Evolutionary conservation across 352 stramenopile genomes (phyloP), one percentile per base, ranked within the genome.

Genomic region (Globisporangium viniferum): DNA sequence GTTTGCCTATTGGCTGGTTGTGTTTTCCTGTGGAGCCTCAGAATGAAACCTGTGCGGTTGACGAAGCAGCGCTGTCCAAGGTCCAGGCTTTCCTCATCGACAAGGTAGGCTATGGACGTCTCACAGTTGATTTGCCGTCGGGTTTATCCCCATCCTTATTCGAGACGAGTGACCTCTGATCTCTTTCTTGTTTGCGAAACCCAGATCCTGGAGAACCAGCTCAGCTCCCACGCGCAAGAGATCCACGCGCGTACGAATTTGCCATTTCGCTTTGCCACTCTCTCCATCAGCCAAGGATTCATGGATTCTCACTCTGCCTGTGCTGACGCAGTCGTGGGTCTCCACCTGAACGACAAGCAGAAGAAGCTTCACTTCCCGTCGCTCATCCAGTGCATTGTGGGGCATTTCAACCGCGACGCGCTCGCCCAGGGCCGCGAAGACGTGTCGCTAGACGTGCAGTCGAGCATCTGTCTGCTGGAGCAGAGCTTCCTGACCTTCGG

Each of bases 401-500:
- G 75, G 10, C 65, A 80, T 14, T 84, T 88, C 12, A 66, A 74
- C 6, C 4, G 67, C 9, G 77, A 81, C 10, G 76, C 76, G 4
- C 31, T 54, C 1, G 36, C 64, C 8, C 71, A 71, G 18, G 69
- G 71, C 54, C 61, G 75, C 33, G n/a, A 68, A 8, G 83, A 89
- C 12, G 65, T 86, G 33, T 83, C 81, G 15, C 31, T 93, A 9
- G 85, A 93, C 61, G 66, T 88, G 7, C 85, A 92, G 68, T 80
- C 85, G 14, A 87, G 80, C 62, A 70, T 92, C 36, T 93, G 85
- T 53, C 62, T 91, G 0, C 61, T 93, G 27, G 82, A 92, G 67
- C 80, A 89, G 70, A 78, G 88, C 68, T 81, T 91, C 55, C 68
- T 86, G 7, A 70, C 72, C 0, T 39, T 86, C 4, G 85, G 83